These are phyloP conservation scores for Thermothelomyces thermophilus DNA, from an alignment of 2,329 filamentous ascomycete genomes.

Conservation along the genomic window DNA sequence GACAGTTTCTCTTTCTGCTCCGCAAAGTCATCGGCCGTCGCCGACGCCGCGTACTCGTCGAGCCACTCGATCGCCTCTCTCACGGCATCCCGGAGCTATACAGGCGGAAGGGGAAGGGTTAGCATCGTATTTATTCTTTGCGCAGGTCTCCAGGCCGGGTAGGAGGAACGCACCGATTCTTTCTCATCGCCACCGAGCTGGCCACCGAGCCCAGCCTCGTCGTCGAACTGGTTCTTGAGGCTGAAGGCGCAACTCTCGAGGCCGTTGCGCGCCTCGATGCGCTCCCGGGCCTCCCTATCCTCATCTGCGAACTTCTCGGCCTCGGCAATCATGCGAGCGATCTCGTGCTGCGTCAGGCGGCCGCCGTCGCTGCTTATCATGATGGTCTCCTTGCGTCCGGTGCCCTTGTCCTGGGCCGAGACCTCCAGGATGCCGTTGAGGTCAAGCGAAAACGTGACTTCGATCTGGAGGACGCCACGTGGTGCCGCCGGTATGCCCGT, in stretches of 20 bases:
- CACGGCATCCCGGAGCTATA: conserved; percentile 71
- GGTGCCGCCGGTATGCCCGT: conserved; percentile 92
- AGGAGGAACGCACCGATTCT: conserved; percentile 51
- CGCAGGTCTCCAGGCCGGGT: neutral
- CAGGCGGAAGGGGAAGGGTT: neutral
- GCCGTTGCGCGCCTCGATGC: conserved; percentile 90
- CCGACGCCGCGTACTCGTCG: conserved; percentile 67
- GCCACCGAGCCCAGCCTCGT: conserved; percentile 79
- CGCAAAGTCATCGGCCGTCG: conserved; percentile 86
- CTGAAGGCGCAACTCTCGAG: conserved; percentile 98
- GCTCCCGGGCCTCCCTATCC: conserved; percentile 93
- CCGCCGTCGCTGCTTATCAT: conserved; percentile 99
- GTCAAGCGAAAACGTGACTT: conserved; percentile 95
- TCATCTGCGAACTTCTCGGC: conserved; percentile 98
- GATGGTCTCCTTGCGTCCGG: conserved; percentile 92
- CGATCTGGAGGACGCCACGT: conserved; percentile 94
- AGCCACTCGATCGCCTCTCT: conserved; percentile 96
- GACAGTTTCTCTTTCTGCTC: conserved; percentile 99
- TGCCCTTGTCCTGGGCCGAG: conserved; percentile 93
- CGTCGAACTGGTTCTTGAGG: conserved; percentile 96
- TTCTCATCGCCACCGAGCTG: conserved; percentile 98
- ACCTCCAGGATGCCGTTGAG: conserved; percentile 99
- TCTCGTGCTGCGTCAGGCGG: conserved; percentile 88
- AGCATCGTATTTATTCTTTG: too few species aligned
- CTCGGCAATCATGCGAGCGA: conserved; percentile 96